Percentiles rank a stretch among this genome's conserved stretches.
Conservation (phyloP, 2,329 filamentous ascomycete species). For the Diaporthe eres region DNA sequence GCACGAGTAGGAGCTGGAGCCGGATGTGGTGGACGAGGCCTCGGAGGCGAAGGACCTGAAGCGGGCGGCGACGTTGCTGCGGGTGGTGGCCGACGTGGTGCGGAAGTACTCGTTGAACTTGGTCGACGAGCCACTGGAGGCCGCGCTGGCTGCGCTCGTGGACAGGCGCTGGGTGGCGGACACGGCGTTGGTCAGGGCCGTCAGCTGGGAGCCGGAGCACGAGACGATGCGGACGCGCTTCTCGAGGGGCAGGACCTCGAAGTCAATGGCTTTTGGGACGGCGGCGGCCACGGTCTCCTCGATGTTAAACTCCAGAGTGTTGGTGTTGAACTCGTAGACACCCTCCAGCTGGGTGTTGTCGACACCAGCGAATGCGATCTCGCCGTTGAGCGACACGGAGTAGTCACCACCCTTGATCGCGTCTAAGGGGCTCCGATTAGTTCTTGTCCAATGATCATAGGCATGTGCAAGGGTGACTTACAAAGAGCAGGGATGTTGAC, state of each 20-base stretch:
- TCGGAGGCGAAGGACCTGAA: slow-evolving; percentile 26
- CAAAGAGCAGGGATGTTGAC: slow-evolving; percentile 33
- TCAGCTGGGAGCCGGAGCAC: slow-evolving; percentile 31
- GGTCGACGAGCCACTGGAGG: slow-evolving; percentile 15
- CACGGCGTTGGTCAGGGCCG: slow-evolving; percentile 23
- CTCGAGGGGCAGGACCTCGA: slow-evolving; percentile 7
- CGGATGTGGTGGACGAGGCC: slow-evolving; percentile 12
- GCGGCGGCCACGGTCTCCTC: slow-evolving; percentile 14
- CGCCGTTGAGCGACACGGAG: slow-evolving; percentile 23
- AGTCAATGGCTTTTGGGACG: slow-evolving; percentile 16
- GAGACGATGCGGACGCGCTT: slow-evolving; percentile 31
- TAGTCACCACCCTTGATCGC: slow-evolving; percentile 29
- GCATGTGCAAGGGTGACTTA: background rate
- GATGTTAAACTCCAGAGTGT: slow-evolving; percentile 28
- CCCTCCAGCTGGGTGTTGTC: slow-evolving; percentile 27
- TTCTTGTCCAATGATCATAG: background rate
- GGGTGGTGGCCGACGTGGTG: slow-evolving; percentile 23
- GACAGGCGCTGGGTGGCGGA: slow-evolving; percentile 17
- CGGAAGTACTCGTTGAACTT: slow-evolving; percentile 36
- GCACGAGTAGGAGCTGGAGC: slow-evolving; percentile 32
- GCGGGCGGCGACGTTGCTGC: slow-evolving; percentile 25
- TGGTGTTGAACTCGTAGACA: slow-evolving; percentile 32
- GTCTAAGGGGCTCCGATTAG: background rate
- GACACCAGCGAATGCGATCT: slow-evolving; percentile 18
- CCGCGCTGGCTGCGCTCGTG: slow-evolving; percentile 11